A percentile compares a stretch with the other conserved stretches of the same genome.
These are phyloP conservation scores for Mycena pura DNA, from an alignment of 768 basidiomycete species.

Conservation along the genomic window DNA sequence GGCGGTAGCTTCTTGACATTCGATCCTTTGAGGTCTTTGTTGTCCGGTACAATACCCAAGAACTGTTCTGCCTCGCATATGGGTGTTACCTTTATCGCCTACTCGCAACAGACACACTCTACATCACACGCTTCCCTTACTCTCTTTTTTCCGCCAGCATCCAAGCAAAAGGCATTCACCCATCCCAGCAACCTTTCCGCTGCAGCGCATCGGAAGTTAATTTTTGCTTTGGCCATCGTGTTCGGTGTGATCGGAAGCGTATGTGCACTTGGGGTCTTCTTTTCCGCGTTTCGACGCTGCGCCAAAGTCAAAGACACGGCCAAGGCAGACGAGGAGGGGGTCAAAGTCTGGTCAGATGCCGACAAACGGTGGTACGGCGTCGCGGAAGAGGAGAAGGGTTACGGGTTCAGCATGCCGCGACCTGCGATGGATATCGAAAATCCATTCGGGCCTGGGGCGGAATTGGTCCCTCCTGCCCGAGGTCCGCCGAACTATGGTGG, in stretches of 20 bases:
- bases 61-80: constrained; percentile 50
- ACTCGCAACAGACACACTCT: constrained; percentile 68
- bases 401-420: constrained; percentile 27
- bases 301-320: constrained; percentile 67
- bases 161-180: constrained; percentile 43
- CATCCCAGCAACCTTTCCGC: constrained; percentile 46
- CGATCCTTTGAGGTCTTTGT: constrained; percentile 47
- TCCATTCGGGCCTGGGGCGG: constrained; percentile 22
- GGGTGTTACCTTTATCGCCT: constrained; percentile 69
- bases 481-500: constrained; percentile 36
- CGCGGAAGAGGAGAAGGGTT: constrained; percentile 38
- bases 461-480: constrained; percentile 22
- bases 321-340: constrained; percentile 63
- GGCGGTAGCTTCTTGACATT: constrained; percentile 61
- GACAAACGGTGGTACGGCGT: constrained; percentile 77
- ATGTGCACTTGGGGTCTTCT: constrained; percentile 56
- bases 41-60: constrained; percentile 64
- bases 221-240: constrained; percentile 64
- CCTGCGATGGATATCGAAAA: constrained; percentile 28
- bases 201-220: constrained; percentile 53
- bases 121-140: constrained; percentile 70
- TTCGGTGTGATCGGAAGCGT: constrained; percentile 70
- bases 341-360: constrained; percentile 62
- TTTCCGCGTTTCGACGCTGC: constrained; percentile 63
- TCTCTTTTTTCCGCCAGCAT: constrained; percentile 51